These are phyloP conservation scores for Colletotrichum liriopes DNA, from an alignment of 2,329 filamentous ascomycete species.

Conservation along the genomic window DNA sequence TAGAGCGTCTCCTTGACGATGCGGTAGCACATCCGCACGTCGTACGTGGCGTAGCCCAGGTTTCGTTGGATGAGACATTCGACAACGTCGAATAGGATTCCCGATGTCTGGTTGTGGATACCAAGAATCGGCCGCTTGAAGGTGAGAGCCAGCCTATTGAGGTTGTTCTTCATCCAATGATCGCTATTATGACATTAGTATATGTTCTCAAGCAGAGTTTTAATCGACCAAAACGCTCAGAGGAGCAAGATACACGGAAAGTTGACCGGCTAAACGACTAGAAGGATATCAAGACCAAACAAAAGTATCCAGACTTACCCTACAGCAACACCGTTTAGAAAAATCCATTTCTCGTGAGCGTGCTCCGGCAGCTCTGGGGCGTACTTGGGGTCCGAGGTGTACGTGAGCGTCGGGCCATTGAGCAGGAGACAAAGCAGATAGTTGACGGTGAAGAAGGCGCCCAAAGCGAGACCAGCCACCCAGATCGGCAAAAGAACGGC, in stretches of 20 bases:
- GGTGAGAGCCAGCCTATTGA: constrained; percentile 79
- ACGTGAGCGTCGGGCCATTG: constrained; percentile 67
- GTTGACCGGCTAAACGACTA: not conserved
- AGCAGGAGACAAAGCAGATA: constrained; percentile 65
- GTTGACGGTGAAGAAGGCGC: constrained; percentile 66
- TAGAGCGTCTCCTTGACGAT: constrained; percentile 76
- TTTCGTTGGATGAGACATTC: constrained; percentile 85
- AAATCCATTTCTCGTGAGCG: constrained; percentile 81
- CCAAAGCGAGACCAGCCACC: constrained; percentile 58
- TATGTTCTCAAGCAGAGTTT: not conserved
- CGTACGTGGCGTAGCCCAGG: constrained; percentile 79
- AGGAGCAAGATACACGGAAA: not conserved
- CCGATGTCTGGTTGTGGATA: constrained; percentile 83
- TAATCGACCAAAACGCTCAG: not conserved
- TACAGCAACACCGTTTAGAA: constrained; percentile 80
- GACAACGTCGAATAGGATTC: constrained; percentile 82
- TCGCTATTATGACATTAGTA: constrained; percentile 55
- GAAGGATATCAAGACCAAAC: not conserved
- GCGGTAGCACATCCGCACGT: constrained; percentile 76
- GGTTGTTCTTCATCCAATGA: constrained; percentile 79
- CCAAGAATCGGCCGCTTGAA: constrained; percentile 81
- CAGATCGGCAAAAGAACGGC: constrained; percentile 65
- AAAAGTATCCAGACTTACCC: constrained; percentile 61
- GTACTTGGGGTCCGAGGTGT: constrained; percentile 68
- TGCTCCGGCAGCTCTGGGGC: constrained; percentile 65